These are phyloP conservation scores for Durio zibethinus DNA, from an alignment of 345 rosid species.

Conservation along the genomic window DNA sequence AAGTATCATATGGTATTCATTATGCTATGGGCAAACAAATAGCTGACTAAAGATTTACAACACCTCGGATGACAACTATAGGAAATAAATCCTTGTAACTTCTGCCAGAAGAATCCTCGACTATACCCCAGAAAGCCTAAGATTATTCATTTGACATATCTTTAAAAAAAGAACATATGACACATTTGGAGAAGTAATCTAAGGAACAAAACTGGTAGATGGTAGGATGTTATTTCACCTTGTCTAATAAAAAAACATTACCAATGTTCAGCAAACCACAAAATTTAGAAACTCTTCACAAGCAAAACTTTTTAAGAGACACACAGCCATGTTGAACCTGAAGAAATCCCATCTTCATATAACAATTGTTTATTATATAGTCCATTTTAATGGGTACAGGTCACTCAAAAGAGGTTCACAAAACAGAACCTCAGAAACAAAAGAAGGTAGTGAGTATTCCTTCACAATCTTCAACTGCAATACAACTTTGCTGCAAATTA, in stretches of 20 bases:
- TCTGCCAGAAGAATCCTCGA: neutral
- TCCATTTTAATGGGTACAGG: neutral
- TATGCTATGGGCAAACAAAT: neutral
- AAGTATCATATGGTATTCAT: neutral
- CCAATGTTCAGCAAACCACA: neutral
- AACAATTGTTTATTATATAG: neutral
- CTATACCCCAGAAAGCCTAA: neutral
- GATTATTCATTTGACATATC: neutral
- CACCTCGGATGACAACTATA: neutral
- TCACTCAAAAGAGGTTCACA: neutral
- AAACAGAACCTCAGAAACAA: slow-evolving; percentile 4
- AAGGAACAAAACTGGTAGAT: neutral
- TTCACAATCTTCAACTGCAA: neutral
- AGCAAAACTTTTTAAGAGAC: neutral
- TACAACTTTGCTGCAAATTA: slow-evolving; percentile 2
- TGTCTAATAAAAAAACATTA: neutral
- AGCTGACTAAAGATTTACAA: neutral
- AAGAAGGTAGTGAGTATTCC: neutral
- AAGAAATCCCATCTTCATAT: neutral
- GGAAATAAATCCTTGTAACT: neutral
- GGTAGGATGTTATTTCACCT: neutral
- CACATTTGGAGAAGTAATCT: neutral
- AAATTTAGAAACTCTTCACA: neutral
- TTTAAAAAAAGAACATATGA: neutral
- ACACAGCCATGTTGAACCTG: neutral